Evolutionary conservation across 345 rosid genomes (phyloP).

Genomic region (Euphorbia tirucalli): DNA sequence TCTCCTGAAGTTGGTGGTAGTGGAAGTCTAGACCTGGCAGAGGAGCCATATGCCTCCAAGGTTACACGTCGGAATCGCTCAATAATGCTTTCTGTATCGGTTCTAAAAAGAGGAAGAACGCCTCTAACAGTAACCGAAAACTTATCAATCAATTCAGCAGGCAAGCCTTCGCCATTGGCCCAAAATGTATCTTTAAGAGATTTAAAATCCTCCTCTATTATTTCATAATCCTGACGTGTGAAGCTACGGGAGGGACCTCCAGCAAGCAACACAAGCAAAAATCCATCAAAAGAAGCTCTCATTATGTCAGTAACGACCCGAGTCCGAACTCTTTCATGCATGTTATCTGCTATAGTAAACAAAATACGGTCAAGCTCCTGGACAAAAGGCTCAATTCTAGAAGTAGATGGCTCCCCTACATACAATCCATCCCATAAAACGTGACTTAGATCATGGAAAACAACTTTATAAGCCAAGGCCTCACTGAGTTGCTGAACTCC

Average conservation of each 20-base stretch:
- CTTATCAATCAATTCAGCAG: constrained; percentile 71
- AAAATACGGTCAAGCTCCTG: constrained; percentile 72
- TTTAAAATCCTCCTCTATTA: constrained; percentile 91
- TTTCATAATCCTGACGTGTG: constrained; percentile 62
- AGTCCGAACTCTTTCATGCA: constrained; percentile 79
- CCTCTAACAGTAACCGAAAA: constrained; percentile 59
- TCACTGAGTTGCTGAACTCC: constrained; percentile 88
- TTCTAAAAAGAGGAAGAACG: constrained; percentile 71
- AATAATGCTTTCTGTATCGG: constrained; percentile 79
- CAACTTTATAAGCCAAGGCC: constrained; percentile 71
- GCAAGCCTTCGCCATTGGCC: constrained; percentile 96
- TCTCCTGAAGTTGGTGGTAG: constrained; percentile 86
- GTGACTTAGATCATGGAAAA: constrained; percentile 80
- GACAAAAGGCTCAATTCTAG: constrained; percentile 72
- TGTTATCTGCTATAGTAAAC: constrained; percentile 57
- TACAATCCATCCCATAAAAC: constrained; percentile 88
- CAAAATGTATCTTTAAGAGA: constrained; percentile 80
- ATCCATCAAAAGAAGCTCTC: constrained; percentile 92
- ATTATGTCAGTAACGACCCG: constrained; percentile 73
- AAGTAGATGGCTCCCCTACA: constrained; percentile 67
- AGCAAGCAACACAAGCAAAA: constrained; percentile 83
- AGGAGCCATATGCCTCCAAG: constrained; percentile 68
- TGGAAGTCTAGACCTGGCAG: constrained; percentile 81
- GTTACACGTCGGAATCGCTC: constrained; percentile 75
- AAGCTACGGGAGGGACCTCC: constrained; percentile 94